Evolutionary conservation across 345 rosid genomes (phyloP), one percentile per base, ranked within the genome.

Genomic region (Hevea brasiliensis): DNA sequence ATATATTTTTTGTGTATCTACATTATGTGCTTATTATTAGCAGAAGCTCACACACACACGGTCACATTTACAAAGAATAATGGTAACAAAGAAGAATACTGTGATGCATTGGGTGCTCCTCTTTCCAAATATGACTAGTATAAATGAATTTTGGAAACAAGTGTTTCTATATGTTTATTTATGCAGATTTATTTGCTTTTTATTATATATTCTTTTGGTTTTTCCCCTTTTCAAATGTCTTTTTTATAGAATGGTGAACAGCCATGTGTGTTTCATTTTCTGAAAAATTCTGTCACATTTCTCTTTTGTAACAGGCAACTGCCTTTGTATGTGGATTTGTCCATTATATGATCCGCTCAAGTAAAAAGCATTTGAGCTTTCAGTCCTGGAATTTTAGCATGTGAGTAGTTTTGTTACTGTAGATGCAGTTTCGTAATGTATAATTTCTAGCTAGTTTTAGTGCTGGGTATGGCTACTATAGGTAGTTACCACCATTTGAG

Each of bases 371-470:
- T 65, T 66, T 63, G 2, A 86, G 80, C 87, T 86, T 91, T 81
- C 93, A 87, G 80, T 87, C 97, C 76, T 94, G 97, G 98, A 94
- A 89, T 90, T 90, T 90, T 82, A 89, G 94, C 86, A 82, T 92
- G 97, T 91, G 78, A 85, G 97, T 74, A 48, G 35, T 14, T 62
- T 7, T 54, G 20, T 1, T 15, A 32, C 40, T n/a, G 66, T 21
- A 27, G 32, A 23, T 21, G 55, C 53, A 27, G 13, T 61, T 47
- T 74, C 13, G 1, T 55, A 41, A 1, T 74, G 12, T 45, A 3
- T 72, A 32, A 32, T 44, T 29, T 29, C 4, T 14, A 41, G 21
- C 70, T 40, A 24, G 42, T 40, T 57, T 4, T 45, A 48, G 32
- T 27, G 32, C 37, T 32, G 37, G 37, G 37, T 32, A 32, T 2